phyloP scores from a whole-genome alignment of 768 basidiomycete genomes.

The Lactarius vividus region DNA sequence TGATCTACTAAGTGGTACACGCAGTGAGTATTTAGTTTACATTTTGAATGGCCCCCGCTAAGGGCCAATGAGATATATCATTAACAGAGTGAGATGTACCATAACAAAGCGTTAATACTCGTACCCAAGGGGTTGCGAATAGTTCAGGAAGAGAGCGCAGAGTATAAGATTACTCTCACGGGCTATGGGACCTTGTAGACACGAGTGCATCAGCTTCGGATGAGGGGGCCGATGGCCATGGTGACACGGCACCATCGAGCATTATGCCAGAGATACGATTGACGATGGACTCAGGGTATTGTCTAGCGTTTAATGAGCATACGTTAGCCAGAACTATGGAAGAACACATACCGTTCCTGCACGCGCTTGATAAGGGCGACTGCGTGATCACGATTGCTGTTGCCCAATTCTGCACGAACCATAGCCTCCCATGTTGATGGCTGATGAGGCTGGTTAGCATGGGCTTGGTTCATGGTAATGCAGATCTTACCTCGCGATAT shows the following conservation, averaged over 20 bases:
- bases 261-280: slow-evolving; percentile 79
- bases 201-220: slow-evolving; percentile 12
- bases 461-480: slow-evolving; percentile 4
- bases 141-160: neutral
- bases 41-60: slow-evolving; percentile 15
- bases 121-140: neutral
- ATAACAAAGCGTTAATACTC: neutral
- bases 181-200: slow-evolving; percentile 16
- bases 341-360: slow-evolving; percentile 57
- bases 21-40: slow-evolving; percentile 9
- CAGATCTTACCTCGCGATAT: slow-evolving; percentile 69
- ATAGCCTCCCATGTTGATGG: slow-evolving; percentile 95
- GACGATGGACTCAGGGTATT: slow-evolving; percentile 76
- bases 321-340: neutral
- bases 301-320: slow-evolving; percentile 40
- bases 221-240: slow-evolving; percentile 35
- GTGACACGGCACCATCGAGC: slow-evolving; percentile 61
- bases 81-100: slow-evolving; percentile 11
- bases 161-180: slow-evolving; percentile 5
- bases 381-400: slow-evolving; percentile 70
- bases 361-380: slow-evolving; percentile 65
- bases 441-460: slow-evolving; percentile 36
- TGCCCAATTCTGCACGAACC: slow-evolving; percentile 86
- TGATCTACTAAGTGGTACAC: slow-evolving; percentile 20
- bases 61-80: slow-evolving; percentile 8